Percentiles rank a stretch among this genome's conserved stretches.
Evolutionary conservation across 2,329 filamentous ascomycete genomes (phyloP).

Genomic region (Endocalyx cinctus): DNA sequence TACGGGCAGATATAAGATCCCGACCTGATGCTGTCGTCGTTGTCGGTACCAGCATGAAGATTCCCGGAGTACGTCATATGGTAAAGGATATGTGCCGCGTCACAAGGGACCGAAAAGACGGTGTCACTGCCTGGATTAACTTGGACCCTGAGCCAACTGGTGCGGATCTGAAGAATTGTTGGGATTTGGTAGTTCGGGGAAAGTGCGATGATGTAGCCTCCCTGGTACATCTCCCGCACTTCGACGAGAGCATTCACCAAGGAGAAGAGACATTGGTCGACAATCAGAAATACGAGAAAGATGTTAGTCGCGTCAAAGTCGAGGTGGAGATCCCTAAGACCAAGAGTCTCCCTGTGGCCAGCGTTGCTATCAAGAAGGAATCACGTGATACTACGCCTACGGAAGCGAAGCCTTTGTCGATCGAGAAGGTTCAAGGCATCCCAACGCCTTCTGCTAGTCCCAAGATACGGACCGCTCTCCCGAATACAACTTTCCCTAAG

Average conservation of each 20-base stretch:
- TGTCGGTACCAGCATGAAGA: slow-evolving; percentile 91
- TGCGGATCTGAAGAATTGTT: slow-evolving; percentile 84
- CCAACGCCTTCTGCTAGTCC: slow-evolving; percentile 56
- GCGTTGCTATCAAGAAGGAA: slow-evolving; percentile 15
- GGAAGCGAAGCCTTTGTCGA: slow-evolving; percentile 33
- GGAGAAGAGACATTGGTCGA: slow-evolving; percentile 43
- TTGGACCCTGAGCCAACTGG: slow-evolving; percentile 77
- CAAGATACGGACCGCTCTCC: slow-evolving; percentile 36
- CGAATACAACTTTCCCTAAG: slow-evolving; percentile 35
- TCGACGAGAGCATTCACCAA: slow-evolving; percentile 49
- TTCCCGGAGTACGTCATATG: slow-evolving; percentile 84
- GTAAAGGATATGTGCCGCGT: slow-evolving; percentile 87
- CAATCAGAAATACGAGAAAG: slow-evolving; percentile 38
- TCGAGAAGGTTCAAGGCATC: slow-evolving; percentile 44
- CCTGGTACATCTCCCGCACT: slow-evolving; percentile 59
- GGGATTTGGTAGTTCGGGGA: slow-evolving; percentile 85
- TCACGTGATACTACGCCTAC: slow-evolving; percentile 18
- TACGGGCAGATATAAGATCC: slow-evolving; percentile 76
- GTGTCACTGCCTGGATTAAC: slow-evolving; percentile 93
- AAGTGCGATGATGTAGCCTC: slow-evolving; percentile 84
- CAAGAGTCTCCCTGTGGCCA: slow-evolving; percentile 16
- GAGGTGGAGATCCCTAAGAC: slow-evolving; percentile 38
- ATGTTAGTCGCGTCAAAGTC: slow-evolving; percentile 33
- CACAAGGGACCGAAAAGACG: slow-evolving; percentile 76
- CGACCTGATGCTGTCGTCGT: slow-evolving; percentile 90